Evolutionary conservation across 1,139 yeast genomes (phyloP).

Genomic region (Candida sp.): DNA sequence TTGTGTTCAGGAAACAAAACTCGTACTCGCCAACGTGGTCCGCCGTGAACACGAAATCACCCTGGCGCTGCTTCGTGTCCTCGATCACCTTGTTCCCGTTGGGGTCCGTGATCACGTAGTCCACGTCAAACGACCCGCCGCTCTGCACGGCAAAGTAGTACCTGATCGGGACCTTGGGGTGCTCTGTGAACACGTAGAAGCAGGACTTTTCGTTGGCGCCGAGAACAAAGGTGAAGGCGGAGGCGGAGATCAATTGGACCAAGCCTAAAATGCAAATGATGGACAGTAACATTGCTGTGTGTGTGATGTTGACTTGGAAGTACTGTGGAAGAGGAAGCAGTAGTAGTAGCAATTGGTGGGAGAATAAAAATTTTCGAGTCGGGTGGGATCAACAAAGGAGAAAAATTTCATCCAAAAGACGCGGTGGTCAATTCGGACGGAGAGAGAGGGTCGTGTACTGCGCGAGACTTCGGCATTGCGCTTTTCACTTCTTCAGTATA

Average conservation of each 20-base stretch:
- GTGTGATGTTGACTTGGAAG: too few relatives aligned
- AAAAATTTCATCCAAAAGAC: too few relatives aligned
- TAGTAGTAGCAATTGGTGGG: too few relatives aligned
- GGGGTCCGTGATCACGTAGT: constrained; percentile 77
- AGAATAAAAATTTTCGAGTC: too few relatives aligned
- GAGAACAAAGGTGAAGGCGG: constrained; percentile 77
- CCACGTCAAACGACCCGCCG: constrained; percentile 89
- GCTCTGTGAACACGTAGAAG: constrained; percentile 74
- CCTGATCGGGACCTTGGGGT: constrained; percentile 66
- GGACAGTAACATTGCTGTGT: constrained; percentile 18
- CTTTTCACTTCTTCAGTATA: too few relatives aligned
- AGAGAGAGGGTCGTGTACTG: too few relatives aligned
- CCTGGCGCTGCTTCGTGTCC: constrained; percentile 78
- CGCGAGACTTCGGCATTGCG: too few relatives aligned
- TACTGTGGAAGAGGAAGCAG: too few relatives aligned
- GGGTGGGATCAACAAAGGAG: too few relatives aligned
- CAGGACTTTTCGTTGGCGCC: constrained; percentile 84
- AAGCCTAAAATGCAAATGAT: constrained; percentile 25
- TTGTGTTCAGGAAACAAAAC: constrained; percentile 87
- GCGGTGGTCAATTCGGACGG: too few relatives aligned
- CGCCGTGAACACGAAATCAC: constrained; percentile 81
- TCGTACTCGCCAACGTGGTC: constrained; percentile 82
- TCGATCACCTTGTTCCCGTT: constrained; percentile 57
- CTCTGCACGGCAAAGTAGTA: constrained; percentile 93
- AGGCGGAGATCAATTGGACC: constrained; percentile 40